Evolutionary conservation across 805 yeast genomes (phyloP).

Genomic region (Suhomyces prunicola): DNA sequence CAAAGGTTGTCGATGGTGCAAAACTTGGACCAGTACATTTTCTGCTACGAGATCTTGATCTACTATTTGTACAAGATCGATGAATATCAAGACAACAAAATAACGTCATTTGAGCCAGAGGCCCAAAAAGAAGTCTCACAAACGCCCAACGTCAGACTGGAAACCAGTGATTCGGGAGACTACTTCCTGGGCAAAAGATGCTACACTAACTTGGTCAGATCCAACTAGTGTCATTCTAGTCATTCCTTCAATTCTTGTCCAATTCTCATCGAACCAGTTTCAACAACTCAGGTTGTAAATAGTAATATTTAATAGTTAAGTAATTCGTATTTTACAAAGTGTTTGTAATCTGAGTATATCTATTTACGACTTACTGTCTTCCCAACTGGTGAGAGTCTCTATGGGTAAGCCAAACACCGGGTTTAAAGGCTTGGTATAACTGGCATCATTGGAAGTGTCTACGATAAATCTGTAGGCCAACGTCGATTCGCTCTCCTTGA

Average conservation of each 20-base stretch:
- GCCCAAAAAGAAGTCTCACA: not conserved
- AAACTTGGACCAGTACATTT: constrained; percentile 67
- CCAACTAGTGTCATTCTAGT: not conserved
- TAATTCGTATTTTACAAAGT: too few relatives aligned
- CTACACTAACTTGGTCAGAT: not conserved
- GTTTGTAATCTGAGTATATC: too few relatives aligned
- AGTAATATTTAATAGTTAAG: too few relatives aligned
- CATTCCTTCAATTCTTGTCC: not conserved
- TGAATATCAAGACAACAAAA: constrained; percentile 1
- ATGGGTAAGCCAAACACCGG: constrained; percentile 29
- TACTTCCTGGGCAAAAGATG: constrained; percentile 1
- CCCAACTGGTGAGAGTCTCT: constrained; percentile 1
- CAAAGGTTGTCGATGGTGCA: constrained; percentile 86
- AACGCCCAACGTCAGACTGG: not conserved
- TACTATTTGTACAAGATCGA: constrained; percentile 17
- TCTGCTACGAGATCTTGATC: constrained; percentile 65
- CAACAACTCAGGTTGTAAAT: not conserved
- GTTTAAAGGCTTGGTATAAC: constrained; percentile 18
- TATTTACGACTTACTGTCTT: not conserved
- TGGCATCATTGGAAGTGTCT: not conserved
- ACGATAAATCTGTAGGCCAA: constrained; percentile 18
- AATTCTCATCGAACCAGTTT: not conserved
- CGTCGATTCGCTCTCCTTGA: constrained; percentile 4
- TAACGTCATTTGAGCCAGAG: not conserved
- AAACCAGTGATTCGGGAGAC: not conserved